Conservation (phyloP, 192 early-diverging fungal species). For the Backusella circina region DNA sequence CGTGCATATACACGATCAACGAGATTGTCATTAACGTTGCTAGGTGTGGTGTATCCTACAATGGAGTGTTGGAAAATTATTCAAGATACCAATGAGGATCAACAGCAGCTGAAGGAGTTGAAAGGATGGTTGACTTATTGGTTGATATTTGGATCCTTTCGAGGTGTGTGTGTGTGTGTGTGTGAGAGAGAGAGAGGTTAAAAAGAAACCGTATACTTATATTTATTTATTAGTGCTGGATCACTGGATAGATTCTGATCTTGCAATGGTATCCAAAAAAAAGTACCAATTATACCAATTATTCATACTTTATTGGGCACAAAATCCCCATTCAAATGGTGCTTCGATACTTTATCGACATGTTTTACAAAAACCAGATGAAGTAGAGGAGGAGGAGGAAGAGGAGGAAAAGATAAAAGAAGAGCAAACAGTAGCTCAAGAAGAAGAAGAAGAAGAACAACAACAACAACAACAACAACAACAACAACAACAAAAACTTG, state of each 20-base stretch:
- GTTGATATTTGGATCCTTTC: conserved; percentile 53
- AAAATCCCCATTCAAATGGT: conserved; percentile 46
- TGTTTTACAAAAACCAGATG: conserved; percentile 30
- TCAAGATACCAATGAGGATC: conserved; percentile 24
- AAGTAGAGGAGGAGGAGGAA: not conserved
- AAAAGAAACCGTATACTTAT: not conserved
- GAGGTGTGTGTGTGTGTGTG: conserved; percentile 15
- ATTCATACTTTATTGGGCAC: conserved; percentile 56
- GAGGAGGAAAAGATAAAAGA: not conserved
- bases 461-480: not conserved
- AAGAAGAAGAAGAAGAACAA: not conserved
- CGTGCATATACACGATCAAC: conserved; percentile 36
- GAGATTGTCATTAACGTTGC: conserved; percentile 38
- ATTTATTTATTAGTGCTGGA: conserved; percentile 34
- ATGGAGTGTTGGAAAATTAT: conserved; percentile 44
- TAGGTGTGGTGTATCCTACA: conserved; percentile 51
- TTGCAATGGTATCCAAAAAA: conserved; percentile 34
- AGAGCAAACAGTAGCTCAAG: not conserved
- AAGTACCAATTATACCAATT: conserved; percentile 53
- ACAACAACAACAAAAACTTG: not conserved
- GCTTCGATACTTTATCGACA: conserved; percentile 48
- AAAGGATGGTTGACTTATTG: conserved; percentile 60
- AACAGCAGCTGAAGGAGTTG: conserved; percentile 31
- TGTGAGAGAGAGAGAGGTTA: not conserved
- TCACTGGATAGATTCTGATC: conserved; percentile 41